Evolutionary conservation across 306 rosid genomes (phyloP), one percentile per base, ranked within the genome.

Genomic region (Pyrus betulifolia): DNA sequence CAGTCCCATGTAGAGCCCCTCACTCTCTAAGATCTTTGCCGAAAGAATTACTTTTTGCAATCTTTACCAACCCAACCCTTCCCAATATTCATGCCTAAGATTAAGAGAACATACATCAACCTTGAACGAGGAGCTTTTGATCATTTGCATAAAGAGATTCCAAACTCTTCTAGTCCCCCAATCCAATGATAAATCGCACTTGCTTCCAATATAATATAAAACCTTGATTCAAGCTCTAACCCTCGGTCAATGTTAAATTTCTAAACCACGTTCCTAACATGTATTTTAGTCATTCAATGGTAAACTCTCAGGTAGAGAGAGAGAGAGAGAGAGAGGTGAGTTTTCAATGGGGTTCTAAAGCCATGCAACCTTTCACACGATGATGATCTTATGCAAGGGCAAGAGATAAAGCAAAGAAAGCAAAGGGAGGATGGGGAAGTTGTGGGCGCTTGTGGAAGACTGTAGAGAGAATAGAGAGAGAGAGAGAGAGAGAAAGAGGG

Each of bases 321-420:
- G 1, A 21, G 30, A 75, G 23, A 22, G 22, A 74, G 81, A 28
- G 19, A 21, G 31, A 30, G 31, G 31, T 30, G 0, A 30, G 31
- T 30, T 30, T 30, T 30, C 3, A 30, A 30, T 30, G 31, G 4
- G 31, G 31, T 30, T 30, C 86, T 77, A 91, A 93, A 93, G 98
- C 88, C 89, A 85, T 87, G 90, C 87, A 87, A 87, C 92, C 96
- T 93, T 93, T 88, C 88, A 86, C 87, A 85, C 86, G 82, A 89
- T 84, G 84, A 85, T 67, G 74, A 81, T 81, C 70, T 30, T 70
- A 78, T 38, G 45, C 19, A 17, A 55, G 71, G 76, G 57, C 35
- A 58, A 30, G 68, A 75, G 82, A 82, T 23, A 68, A 76, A 72
- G 70, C 42, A 74, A 35, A 72, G 74, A 44, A 55, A 68, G 35